These are phyloP conservation scores for Nicotiana tomentosiformis DNA, from an alignment of 257 asterid species.

Conservation along the genomic window DNA sequence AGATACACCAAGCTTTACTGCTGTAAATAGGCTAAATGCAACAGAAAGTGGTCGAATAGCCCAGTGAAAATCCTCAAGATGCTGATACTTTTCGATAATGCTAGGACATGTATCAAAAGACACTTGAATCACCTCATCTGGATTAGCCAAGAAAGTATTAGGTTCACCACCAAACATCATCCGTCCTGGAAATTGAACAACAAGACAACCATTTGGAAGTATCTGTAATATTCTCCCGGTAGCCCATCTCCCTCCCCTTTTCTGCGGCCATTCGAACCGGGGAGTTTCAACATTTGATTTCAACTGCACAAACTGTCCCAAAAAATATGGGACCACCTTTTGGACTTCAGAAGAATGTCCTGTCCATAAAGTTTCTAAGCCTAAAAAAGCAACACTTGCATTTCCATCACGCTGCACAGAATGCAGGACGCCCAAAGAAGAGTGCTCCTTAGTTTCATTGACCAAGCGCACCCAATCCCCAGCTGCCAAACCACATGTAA, in stretches of 20 bases:
- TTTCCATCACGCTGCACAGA: constrained; percentile 46
- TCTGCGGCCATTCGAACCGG: constrained; percentile 51
- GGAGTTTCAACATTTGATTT: constrained; percentile 37
- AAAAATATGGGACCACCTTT: constrained; percentile 29
- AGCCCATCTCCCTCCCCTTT: constrained; percentile 40
- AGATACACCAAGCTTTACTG: constrained; percentile 34
- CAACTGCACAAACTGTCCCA: constrained; percentile 46
- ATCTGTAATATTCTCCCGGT: constrained; percentile 43
- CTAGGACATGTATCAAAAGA: constrained; percentile 51
- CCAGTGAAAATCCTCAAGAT: constrained; percentile 61
- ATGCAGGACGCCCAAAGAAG: constrained; percentile 49
- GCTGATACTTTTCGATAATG: constrained; percentile 50
- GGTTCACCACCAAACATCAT: constrained; percentile 27
- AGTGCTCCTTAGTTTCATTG: constrained; percentile 29
- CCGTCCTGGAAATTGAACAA: constrained; percentile 45
- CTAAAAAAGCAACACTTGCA: constrained; percentile 39
- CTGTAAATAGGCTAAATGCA: constrained; percentile 28
- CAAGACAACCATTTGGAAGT: constrained; percentile 61
- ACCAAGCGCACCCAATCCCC: constrained; percentile 59
- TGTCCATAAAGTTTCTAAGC: constrained; percentile 48
- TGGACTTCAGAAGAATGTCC: constrained; percentile 44
- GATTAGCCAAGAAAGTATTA: constrained; percentile 41
- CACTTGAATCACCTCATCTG: constrained; percentile 47
- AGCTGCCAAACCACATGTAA: constrained; percentile 45
- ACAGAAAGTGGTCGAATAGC: constrained; percentile 46